Evolutionary conservation across 2,329 filamentous ascomycete species (phyloP).

Genomic region (Aureobasidium sp.): DNA sequence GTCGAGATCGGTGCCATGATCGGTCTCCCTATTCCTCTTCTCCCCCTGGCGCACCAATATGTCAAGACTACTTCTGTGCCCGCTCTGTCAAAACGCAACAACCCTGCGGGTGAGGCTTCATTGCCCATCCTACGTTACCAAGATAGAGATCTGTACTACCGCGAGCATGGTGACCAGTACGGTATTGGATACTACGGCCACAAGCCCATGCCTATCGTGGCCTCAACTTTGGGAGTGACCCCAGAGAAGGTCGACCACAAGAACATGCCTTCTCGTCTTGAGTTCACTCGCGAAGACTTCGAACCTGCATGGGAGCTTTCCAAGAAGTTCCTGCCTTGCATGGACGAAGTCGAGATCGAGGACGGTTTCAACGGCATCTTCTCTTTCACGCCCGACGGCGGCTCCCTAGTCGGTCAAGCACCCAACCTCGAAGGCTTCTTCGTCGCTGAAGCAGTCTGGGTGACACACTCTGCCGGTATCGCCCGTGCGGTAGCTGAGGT

Average conservation of each 20-base stretch:
- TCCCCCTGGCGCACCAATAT: constrained; percentile 57
- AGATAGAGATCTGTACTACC: constrained; percentile 56
- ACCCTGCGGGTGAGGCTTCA: constrained; percentile 41
- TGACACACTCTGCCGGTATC: constrained; percentile 57
- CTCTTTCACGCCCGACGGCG: constrained; percentile 58
- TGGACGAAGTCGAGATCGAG: constrained; percentile 44
- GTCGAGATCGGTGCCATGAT: constrained; percentile 57
- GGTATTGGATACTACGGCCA: constrained; percentile 60
- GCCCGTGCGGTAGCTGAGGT: constrained; percentile 53
- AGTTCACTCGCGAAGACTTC: constrained; percentile 54
- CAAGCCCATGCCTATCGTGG: constrained; percentile 51
- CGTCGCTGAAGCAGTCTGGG: constrained; percentile 59
- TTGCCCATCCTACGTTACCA: constrained; percentile 56
- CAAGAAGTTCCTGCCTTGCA: constrained; percentile 45
- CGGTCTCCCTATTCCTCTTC: constrained; percentile 48
- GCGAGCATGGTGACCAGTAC: constrained; percentile 54
- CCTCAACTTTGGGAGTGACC: constrained; percentile 46
- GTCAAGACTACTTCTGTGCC: constrained; percentile 52
- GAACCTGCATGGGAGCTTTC: constrained; percentile 52
- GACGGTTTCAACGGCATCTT: constrained; percentile 60
- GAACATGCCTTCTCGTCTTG: constrained; percentile 55
- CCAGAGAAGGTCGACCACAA: constrained; percentile 47
- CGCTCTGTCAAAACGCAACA: constrained; percentile 34
- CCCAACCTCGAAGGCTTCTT: constrained; percentile 54
- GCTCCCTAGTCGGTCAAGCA: constrained; percentile 50